Base-by-base conservation (phyloP, 768 basidiomycete species). In the Calocybe gangraenosa region DNA sequence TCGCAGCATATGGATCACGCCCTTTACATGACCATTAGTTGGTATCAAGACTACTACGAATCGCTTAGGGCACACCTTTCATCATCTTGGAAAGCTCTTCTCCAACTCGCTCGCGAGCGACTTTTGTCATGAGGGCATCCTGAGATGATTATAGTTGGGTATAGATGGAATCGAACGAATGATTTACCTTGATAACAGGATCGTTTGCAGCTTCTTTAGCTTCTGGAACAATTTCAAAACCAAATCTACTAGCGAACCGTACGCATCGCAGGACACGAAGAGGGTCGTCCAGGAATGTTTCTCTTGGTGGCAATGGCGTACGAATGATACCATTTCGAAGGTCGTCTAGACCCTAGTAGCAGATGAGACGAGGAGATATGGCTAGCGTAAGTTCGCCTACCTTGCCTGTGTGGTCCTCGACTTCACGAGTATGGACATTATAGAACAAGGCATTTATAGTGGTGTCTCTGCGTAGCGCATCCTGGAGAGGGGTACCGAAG, bases 361-460 rank as follows among this genome's bases (percentile, higher is more conserved):
- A 28, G 35, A 20, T 22, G 42, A 28, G 44, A 49, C 18, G 46
- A 31, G 43, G 43, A 40, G 46, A 41, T 19, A 44, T 44, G 7
- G 19, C n/a, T 23, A 32, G 18, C 25, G 13, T 19, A 37, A 22
- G 47, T 48, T 22, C n/a, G n/a, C n/a, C n/a, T 58, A 85, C 91
- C 76, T 82, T 85, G 55, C 73, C 76, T 1, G 92, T 95, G 56
- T 76, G 76, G 60, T 99, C 96, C 59, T 99, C 96, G 2, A 99
- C 84, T 2, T 67, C 53, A 11, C 82, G 77, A 1, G 85, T 83
- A 57, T 96, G 92, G 1, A 99, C 78, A 53, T 99, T 98, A 68
- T 94, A 98, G 67, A 98, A 98, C 6, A 99, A 69, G 0, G 95
- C 72, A 59, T 99, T 99, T 63, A 99, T 96, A 1, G 96, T 98